Percentiles rank a stretch among this genome's conserved stretches.
Conservation (phyloP, 1,284 basidiomycete genomes). For the Fomitopsis schrenkii region DNA sequence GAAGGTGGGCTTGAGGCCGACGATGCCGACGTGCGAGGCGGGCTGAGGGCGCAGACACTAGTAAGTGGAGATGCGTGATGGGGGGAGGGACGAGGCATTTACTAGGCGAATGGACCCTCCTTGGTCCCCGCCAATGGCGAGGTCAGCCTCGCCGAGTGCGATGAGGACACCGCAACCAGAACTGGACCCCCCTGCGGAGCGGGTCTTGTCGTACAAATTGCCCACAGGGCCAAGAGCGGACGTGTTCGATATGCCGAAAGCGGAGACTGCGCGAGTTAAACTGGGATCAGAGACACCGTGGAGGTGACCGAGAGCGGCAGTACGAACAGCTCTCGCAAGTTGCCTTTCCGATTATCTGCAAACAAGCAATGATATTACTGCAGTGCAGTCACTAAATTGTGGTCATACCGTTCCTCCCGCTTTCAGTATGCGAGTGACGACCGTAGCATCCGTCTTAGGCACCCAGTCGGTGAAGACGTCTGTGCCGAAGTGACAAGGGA, state of each 20-base stretch:
- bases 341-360: constrained; percentile 35
- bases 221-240: constrained; percentile 37
- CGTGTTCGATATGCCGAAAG: constrained; percentile 35
- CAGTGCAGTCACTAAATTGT: background rate
- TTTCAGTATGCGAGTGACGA: constrained; percentile 41
- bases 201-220: constrained; percentile 40
- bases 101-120: constrained; percentile 40
- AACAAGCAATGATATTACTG: background rate
- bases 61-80: background rate
- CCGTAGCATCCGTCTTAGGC: constrained; percentile 38
- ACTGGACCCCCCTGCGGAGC: constrained; percentile 40
- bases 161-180: constrained; percentile 44
- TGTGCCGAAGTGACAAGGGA: constrained; percentile 36
- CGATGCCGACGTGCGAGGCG: constrained; percentile 40
- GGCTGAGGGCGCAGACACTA: constrained; percentile 22
- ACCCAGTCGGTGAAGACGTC: constrained; percentile 29
- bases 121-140: constrained; percentile 48
- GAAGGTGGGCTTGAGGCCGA: constrained; percentile 46
- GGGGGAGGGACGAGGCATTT: background rate
- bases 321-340: constrained; percentile 33
- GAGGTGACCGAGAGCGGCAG: background rate
- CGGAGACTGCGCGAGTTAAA: constrained; percentile 23
- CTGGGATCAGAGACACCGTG: background rate
- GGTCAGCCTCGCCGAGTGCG: constrained; percentile 35
- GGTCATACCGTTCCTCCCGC: constrained; percentile 32